A percentile compares a stretch with the other conserved stretches of the same genome.
Evolutionary conservation across 257 asterid genomes (phyloP).

Genomic region (Solanum lycopersicoides): DNA sequence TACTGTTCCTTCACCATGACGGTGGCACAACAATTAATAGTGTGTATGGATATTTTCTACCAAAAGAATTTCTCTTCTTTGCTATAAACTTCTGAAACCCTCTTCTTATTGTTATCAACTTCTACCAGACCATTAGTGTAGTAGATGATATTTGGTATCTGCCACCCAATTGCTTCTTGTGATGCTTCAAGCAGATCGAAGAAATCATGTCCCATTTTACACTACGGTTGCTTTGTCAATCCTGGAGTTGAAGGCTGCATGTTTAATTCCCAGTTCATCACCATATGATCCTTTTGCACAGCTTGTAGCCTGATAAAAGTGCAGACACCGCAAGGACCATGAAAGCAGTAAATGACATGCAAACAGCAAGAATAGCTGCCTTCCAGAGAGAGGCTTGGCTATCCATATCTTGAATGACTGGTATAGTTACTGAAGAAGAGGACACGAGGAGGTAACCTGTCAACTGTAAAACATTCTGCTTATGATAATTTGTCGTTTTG

Average conservation of each 20-base stretch:
- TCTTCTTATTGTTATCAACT: not conserved
- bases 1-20: not conserved
- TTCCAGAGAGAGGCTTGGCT: conserved; percentile 26
- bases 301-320: conserved; percentile 57
- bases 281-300: conserved; percentile 71
- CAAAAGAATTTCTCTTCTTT: not conserved
- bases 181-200: not conserved
- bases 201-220: not conserved
- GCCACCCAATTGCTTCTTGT: not conserved
- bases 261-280: conserved; percentile 1
- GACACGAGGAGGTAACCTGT: conserved; percentile 67
- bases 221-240: not conserved
- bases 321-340: conserved; percentile 31
- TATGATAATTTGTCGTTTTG: not conserved
- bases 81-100: not conserved
- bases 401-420: conserved; percentile 29
- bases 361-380: conserved; percentile 36
- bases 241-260: not conserved
- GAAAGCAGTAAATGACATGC: conserved; percentile 45
- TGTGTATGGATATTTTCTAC: not conserved
- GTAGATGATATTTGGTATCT: not conserved
- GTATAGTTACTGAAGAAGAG: conserved; percentile 51
- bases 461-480: conserved; percentile 24
- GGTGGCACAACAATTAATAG: not conserved
- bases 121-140: not conserved